Evolutionary conservation across 345 rosid species (phyloP).

Genomic region (Mangifera indica): DNA sequence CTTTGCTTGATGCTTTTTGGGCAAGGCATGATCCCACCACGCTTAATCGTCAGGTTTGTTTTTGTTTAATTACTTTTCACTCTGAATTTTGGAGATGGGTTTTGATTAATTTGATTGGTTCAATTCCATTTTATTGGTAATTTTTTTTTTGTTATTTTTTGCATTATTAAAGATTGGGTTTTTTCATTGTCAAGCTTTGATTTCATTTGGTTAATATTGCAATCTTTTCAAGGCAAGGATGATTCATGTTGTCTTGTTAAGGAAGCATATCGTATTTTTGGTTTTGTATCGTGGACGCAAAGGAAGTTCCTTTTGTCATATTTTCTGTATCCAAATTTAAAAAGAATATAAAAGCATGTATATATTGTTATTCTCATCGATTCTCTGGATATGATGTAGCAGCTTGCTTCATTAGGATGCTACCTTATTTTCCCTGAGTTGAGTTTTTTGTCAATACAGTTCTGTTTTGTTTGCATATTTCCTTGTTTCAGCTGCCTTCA

Average conservation of each 20-base stretch:
- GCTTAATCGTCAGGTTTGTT: constrained; percentile 81
- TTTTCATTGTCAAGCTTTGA: background rate
- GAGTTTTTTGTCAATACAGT: background rate
- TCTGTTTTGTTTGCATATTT: background rate
- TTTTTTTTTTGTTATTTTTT: background rate
- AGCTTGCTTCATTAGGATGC: background rate
- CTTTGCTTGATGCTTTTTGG: constrained; percentile 83
- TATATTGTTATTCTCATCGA: background rate
- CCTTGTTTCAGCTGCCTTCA: background rate
- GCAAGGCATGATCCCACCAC: constrained; percentile 90
- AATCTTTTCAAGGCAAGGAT: background rate
- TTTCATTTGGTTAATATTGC: background rate
- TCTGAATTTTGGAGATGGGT: background rate
- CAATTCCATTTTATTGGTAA: background rate
- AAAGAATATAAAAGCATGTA: background rate
- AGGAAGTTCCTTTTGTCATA: background rate
- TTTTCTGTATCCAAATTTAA: background rate
- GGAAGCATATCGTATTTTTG: background rate
- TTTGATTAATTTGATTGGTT: constrained; percentile 1
- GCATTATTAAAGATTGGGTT: background rate
- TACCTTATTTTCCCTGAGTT: background rate
- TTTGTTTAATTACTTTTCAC: background rate
- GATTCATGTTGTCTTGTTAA: background rate
- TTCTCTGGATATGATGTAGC: background rate
- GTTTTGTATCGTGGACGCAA: background rate